phyloP scores from a whole-genome alignment of 176 grass and related monocot genomes.

The Thinopyrum elongatum region DNA sequence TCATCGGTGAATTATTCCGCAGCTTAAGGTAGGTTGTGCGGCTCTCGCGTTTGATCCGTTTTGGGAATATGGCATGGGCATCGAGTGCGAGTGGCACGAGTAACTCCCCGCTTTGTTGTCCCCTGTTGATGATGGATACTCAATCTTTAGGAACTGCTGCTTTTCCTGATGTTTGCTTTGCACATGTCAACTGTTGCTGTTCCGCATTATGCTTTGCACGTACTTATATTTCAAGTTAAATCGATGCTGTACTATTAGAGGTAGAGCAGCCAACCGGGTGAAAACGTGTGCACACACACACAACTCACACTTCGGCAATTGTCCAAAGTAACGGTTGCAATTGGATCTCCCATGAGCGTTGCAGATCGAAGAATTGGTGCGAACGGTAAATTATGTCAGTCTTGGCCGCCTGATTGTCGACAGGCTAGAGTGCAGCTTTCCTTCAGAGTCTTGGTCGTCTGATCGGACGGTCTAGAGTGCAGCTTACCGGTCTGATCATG shows the following conservation, averaged over 20 bases:
- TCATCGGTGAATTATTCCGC: neutral
- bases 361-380: too few relatives aligned
- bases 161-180: neutral
- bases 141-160: neutral
- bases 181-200: neutral
- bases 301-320: too few relatives aligned
- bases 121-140: neutral
- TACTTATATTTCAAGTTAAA: neutral
- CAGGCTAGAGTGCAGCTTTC: too few relatives aligned
- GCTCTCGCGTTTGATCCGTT: slow-evolving; percentile 29
- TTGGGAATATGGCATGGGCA: slow-evolving; percentile 29
- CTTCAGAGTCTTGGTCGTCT: too few relatives aligned
- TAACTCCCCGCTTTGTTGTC: neutral
- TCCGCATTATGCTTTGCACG: neutral
- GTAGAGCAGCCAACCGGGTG: too few relatives aligned
- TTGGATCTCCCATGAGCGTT: too few relatives aligned
- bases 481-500: too few relatives aligned
- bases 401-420: too few relatives aligned
- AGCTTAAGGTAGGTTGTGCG: neutral
- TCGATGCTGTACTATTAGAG: neutral
- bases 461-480: too few relatives aligned
- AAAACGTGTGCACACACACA: too few relatives aligned
- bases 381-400: too few relatives aligned
- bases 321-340: too few relatives aligned
- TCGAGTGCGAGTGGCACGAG: neutral